Base-by-base conservation (phyloP, 2,329 filamentous ascomycete species). In the Beauveria asiatica region DNA sequence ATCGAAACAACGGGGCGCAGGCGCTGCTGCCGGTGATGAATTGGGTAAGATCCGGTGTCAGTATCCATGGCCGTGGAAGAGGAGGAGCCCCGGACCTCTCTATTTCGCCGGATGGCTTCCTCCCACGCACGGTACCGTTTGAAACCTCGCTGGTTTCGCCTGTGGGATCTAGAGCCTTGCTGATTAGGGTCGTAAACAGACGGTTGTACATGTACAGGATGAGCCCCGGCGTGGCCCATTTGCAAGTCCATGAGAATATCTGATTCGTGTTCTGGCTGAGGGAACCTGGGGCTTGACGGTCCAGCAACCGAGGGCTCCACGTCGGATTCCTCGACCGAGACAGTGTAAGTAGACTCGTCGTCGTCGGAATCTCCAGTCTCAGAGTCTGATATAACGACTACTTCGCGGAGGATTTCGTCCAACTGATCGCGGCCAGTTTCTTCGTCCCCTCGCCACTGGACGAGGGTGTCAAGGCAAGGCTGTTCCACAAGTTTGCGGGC, bases 361-460 rank as follows among this genome's bases (percentile, higher is more conserved):
- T 72, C 72, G 23, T 68, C 69, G 5, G 76, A 74, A 17, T 74
- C 71, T 3, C 76, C 77, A 45, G 75, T 78, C 67, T 84, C 81
- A 5, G 78, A 78, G 65, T 84, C 82, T n/a, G 83, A 84, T 49
- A 88, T 85, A 66, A 87, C 80, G 57, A 87, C 82, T 11, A 87
- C 83, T 70, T 88, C 85, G 55, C 83, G 78, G 39, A 87, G 74
- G 61, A 87, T 86, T 68, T 87, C 84, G 61, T 87, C 84, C 17
- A 87, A 77, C 69, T 87, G 83, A 66, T 88, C 84, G 53, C 84
- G 81, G 27, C 85, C 85, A 19, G 81, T 87, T 69, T 88, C 85
- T 70, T 88, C 85, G 65, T 88, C 85, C 59, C 85, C 85, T 74
- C 85, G 84, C 85, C 85, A 88, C 80, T 87, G 87, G 76, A 87